Percentiles rank a stretch among this genome's conserved stretches.
Evolutionary conservation across 2,329 filamentous ascomycete genomes (phyloP).

Genomic region (Cryphonectria parasitica): DNA sequence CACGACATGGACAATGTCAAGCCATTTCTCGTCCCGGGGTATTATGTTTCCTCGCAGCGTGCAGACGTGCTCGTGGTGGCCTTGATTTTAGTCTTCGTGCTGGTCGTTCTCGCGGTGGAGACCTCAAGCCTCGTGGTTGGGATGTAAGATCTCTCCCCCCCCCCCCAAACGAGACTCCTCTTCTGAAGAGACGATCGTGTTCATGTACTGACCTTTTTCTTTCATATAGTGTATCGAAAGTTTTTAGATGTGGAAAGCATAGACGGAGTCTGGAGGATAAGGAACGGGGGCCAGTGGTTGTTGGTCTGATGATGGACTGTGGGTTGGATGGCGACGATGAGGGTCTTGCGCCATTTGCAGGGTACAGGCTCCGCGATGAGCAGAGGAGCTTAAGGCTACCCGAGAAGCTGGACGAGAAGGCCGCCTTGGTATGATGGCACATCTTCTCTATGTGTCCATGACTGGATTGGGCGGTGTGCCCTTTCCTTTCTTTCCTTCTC

Average conservation of each 20-base stretch:
- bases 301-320: background rate
- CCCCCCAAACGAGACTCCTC: background rate
- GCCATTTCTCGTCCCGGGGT: constrained; percentile 11
- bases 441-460: background rate
- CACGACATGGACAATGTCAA: background rate
- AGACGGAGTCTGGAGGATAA: background rate
- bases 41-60: constrained; percentile 27
- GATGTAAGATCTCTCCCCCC: constrained; percentile 29
- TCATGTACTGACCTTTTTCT: background rate
- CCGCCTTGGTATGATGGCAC: background rate
- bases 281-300: background rate
- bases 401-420: constrained; percentile 8
- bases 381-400: background rate
- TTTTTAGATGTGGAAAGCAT: background rate
- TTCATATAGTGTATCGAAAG: background rate
- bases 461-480: too few species aligned
- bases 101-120: constrained; percentile 38
- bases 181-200: background rate
- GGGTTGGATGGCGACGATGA: constrained; percentile 1
- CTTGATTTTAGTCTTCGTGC: constrained; percentile 37
- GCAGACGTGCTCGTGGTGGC: constrained; percentile 39
- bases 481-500: background rate
- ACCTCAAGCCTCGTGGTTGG: constrained; percentile 31
- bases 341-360: background rate
- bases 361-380: background rate